These are phyloP conservation scores for Ustilago loliicola DNA, from an alignment of 1,284 basidiomycete species.

Conservation along the genomic window DNA sequence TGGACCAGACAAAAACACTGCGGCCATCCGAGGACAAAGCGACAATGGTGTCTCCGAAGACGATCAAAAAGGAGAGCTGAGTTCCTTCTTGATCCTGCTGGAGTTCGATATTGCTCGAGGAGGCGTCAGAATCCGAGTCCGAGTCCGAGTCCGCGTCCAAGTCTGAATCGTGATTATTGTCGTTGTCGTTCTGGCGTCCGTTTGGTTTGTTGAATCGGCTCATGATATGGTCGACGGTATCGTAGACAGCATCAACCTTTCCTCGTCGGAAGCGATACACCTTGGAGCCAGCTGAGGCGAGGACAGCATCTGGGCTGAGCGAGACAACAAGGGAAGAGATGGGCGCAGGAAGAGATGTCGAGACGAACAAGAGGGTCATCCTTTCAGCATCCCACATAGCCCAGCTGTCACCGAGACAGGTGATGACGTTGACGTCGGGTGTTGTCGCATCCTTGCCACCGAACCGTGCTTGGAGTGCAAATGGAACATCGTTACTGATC, in stretches of 20 bases:
- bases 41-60: conserved; percentile 66
- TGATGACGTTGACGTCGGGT: conserved; percentile 78
- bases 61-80: conserved; percentile 52
- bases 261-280: conserved; percentile 86
- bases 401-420: conserved; percentile 91
- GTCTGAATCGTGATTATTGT: conserved; percentile 10
- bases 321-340: conserved; percentile 79
- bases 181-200: conserved; percentile 13
- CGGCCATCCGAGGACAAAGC: conserved; percentile 79
- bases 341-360: conserved; percentile 82
- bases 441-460: conserved; percentile 84
- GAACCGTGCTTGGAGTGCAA: conserved; percentile 83
- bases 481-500: conserved; percentile 91
- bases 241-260: conserved; percentile 78
- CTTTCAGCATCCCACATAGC: conserved; percentile 95
- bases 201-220: conserved; percentile 32
- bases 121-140: conserved; percentile 26
- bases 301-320: conserved; percentile 88
- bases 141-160: conserved; percentile 30
- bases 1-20: conserved; percentile 85
- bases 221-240: conserved; percentile 52
- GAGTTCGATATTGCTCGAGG: conserved; percentile 12
- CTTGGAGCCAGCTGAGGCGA: conserved; percentile 80
- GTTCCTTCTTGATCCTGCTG: conserved; percentile 21
- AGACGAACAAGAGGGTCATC: conserved; percentile 92